Evolutionary conservation across 257 asterid species (phyloP).

Genomic region (Capsicum chinense): DNA sequence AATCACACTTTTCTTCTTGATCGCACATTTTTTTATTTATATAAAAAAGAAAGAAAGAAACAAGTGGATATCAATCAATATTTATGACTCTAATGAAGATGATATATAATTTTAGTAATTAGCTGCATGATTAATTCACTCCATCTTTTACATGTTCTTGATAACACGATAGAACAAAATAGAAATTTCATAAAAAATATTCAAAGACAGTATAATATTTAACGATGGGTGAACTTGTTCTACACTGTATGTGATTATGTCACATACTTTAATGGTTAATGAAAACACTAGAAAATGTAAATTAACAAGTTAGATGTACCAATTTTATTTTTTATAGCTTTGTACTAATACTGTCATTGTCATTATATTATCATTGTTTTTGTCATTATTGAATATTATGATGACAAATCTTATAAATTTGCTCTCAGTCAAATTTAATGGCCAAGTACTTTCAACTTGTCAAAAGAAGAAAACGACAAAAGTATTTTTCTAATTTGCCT

Average conservation of each 20-base stretch:
- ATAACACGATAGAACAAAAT: too few relatives aligned
- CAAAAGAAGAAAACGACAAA: not conserved
- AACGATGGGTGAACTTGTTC: too few relatives aligned
- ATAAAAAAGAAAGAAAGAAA: not conserved
- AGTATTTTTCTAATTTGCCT: not conserved
- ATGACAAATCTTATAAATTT: not conserved
- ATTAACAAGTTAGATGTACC: not conserved
- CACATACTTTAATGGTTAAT: not conserved
- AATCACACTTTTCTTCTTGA: slow-evolving; percentile 17
- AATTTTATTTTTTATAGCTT: not conserved
- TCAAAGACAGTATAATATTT: too few relatives aligned
- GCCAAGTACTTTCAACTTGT: slow-evolving; percentile 3
- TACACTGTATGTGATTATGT: too few relatives aligned
- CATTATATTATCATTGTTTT: not conserved
- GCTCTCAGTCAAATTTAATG: not conserved
- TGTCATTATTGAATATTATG: not conserved
- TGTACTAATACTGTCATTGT: not conserved
- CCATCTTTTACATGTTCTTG: not conserved
- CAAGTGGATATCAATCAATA: not conserved
- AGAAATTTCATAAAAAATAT: too few relatives aligned
- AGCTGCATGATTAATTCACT: not conserved
- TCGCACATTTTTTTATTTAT: not conserved
- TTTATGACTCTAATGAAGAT: not conserved
- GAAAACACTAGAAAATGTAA: not conserved
- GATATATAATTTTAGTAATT: not conserved